phyloP scores from a whole-genome alignment of 2,329 filamentous ascomycete species.

The Leptosphaerulina australis region DNA sequence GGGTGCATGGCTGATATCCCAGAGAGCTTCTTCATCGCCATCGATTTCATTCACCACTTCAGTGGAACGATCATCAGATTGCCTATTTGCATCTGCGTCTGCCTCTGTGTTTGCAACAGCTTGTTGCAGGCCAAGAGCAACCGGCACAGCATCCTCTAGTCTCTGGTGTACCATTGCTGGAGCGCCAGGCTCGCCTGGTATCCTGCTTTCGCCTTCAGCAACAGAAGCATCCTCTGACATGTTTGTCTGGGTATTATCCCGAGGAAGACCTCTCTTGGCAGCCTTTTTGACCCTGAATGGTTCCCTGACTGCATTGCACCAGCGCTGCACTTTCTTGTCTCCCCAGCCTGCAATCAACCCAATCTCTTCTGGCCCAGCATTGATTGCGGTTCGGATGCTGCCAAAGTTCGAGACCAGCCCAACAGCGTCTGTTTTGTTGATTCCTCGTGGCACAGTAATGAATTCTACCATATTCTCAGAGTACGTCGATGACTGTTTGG shows the following conservation, averaged over 20 bases:
- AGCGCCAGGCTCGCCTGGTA: constrained; percentile 20
- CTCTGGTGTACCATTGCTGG: constrained; percentile 35
- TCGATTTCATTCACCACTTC: constrained; percentile 37
- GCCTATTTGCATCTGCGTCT: constrained; percentile 45
- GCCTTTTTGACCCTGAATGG: constrained; percentile 80
- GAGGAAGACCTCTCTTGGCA: constrained; percentile 58
- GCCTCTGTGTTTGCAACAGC: constrained; percentile 25
- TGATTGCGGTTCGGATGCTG: constrained; percentile 82
- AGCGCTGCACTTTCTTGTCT: constrained; percentile 89
- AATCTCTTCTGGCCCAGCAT: constrained; percentile 85
- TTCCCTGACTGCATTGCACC: constrained; percentile 81
- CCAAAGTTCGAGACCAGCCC: constrained; percentile 91
- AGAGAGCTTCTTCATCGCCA: constrained; percentile 57
- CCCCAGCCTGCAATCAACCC: constrained; percentile 89
- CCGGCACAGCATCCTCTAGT: constrained; percentile 40
- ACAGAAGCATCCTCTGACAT: constrained; percentile 36
- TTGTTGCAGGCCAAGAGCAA: constrained; percentile 31
- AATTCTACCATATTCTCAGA: constrained; percentile 89
- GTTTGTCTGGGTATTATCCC: constrained; percentile 37
- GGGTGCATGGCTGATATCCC: constrained; percentile 31
- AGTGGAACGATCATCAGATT: constrained; percentile 44
- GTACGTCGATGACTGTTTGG: constrained; percentile 82
- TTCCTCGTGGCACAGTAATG: constrained; percentile 82
- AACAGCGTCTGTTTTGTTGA: constrained; percentile 95
- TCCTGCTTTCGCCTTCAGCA: constrained; percentile 31